Conservation (phyloP, 75 land plant species). For the Cunninghamia lanceolata region DNA sequence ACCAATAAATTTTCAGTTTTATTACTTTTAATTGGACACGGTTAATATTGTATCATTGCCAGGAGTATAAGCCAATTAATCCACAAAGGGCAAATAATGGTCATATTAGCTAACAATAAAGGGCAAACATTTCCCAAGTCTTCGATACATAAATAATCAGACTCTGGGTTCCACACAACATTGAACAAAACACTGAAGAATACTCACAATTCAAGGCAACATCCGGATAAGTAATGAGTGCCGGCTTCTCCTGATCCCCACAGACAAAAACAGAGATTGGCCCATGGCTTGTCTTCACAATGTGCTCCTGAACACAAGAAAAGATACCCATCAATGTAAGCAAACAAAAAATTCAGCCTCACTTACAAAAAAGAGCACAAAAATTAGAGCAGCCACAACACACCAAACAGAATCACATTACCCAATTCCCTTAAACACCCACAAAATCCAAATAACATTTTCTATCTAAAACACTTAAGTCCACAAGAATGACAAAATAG, state of each 20-base stretch:
- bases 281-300: constrained; percentile 61
- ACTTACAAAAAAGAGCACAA: background rate
- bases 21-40: background rate
- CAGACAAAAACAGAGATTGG: constrained; percentile 65
- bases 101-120: background rate
- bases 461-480: background rate
- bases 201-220: constrained; percentile 82
- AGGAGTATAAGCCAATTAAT: background rate
- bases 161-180: background rate
- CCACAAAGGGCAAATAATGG: background rate
- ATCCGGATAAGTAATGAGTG: constrained; percentile 87
- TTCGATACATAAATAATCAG: background rate
- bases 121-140: background rate
- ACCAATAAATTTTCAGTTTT: background rate
- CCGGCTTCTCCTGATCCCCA: constrained; percentile 90
- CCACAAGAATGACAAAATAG: background rate
- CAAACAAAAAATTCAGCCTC: background rate
- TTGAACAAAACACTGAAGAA: background rate
- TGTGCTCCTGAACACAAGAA: constrained; percentile 54
- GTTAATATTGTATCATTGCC: background rate
- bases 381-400: background rate
- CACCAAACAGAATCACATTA: background rate
- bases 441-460: background rate
- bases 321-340: background rate
- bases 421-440: background rate